Evolutionary conservation across 495 filamentous ascomycete species (phyloP).

Genomic region (Echria macrotheca): DNA sequence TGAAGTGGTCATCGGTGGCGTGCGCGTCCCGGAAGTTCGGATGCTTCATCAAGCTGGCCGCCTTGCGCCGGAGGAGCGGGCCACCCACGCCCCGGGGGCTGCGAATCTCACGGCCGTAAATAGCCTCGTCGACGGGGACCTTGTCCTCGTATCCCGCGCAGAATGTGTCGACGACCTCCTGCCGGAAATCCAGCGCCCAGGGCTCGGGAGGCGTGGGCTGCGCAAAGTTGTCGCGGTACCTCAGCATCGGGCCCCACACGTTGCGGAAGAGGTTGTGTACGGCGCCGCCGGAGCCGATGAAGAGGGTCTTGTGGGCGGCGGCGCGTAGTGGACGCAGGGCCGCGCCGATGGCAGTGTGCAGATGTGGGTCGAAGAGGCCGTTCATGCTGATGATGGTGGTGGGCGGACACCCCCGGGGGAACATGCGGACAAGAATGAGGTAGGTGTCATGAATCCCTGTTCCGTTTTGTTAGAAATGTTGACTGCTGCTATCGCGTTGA

Average conservation of each 20-base stretch:
- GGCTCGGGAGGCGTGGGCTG: slow-evolving; percentile 49
- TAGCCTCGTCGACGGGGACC: background rate
- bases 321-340: slow-evolving; percentile 46
- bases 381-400: slow-evolving; percentile 56
- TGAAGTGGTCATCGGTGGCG: slow-evolving; percentile 61
- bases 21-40: slow-evolving; percentile 56
- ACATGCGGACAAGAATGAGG: slow-evolving; percentile 60
- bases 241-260: slow-evolving; percentile 55
- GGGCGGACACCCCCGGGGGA: slow-evolving; percentile 50
- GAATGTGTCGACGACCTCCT: slow-evolving; percentile 52
- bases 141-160: slow-evolving; percentile 24
- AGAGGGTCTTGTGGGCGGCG: slow-evolving; percentile 40
- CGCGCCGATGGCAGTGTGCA: slow-evolving; percentile 51
- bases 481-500: background rate
- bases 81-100: slow-evolving; percentile 27
- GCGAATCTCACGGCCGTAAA: slow-evolving; percentile 13
- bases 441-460: slow-evolving; percentile 59
- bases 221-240: slow-evolving; percentile 55
- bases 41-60: slow-evolving; percentile 56
- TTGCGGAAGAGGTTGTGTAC: slow-evolving; percentile 63
- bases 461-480: background rate
- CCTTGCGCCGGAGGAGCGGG: slow-evolving; percentile 41
- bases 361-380: slow-evolving; percentile 55
- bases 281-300: slow-evolving; percentile 57
- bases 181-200: slow-evolving; percentile 55